Conservation (phyloP, 1,284 basidiomycete genomes). For the Fistulina hepatica region DNA sequence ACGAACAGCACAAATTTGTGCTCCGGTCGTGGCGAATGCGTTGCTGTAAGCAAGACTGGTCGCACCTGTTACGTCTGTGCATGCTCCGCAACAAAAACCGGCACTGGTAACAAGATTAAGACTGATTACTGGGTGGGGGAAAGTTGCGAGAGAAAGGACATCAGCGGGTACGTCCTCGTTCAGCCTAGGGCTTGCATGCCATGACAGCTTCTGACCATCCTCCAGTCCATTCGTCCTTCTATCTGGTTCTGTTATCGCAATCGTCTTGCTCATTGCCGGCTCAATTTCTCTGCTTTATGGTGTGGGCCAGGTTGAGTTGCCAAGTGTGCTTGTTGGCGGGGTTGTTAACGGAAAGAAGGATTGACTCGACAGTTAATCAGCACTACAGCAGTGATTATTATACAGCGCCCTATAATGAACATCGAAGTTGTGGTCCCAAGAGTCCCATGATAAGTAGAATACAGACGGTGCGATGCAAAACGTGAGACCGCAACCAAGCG, state of each 20-base stretch:
- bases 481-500: too few relatives aligned
- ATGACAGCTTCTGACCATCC: slow-evolving; percentile 4
- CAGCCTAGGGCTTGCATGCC: background rate
- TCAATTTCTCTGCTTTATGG: slow-evolving; percentile 55
- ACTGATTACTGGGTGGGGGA: slow-evolving; percentile 62
- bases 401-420: too few relatives aligned
- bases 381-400: too few relatives aligned
- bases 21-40: slow-evolving; percentile 60
- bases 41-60: slow-evolving; percentile 46
- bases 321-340: slow-evolving; percentile 58
- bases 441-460: too few relatives aligned
- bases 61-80: slow-evolving; percentile 64
- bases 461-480: too few relatives aligned
- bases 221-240: slow-evolving; percentile 62
- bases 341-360: slow-evolving; percentile 44
- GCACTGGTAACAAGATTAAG: slow-evolving; percentile 35
- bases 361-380: too few relatives aligned
- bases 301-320: slow-evolving; percentile 51
- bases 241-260: slow-evolving; percentile 50
- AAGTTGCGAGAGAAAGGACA: slow-evolving; percentile 64
- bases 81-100: slow-evolving; percentile 44
- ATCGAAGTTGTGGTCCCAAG: too few relatives aligned
- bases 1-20: slow-evolving; percentile 51
- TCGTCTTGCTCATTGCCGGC: slow-evolving; percentile 55
- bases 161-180: slow-evolving; percentile 50